Evolutionary conservation across 2,329 filamentous ascomycete genomes (phyloP).

Genomic region (Trichoderma polysporum): DNA sequence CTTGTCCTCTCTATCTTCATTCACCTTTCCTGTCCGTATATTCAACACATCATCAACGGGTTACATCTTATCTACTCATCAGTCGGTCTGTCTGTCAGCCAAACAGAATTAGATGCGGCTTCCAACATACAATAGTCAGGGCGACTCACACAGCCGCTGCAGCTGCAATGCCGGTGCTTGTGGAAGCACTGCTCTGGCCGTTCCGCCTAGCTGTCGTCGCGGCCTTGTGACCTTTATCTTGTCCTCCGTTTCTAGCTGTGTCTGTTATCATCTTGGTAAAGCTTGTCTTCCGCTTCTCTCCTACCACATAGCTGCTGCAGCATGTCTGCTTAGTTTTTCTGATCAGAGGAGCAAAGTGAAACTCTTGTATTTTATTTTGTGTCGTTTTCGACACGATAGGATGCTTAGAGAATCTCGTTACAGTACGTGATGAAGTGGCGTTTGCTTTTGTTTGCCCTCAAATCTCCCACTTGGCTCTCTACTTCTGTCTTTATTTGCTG

Average conservation of each 20-base stretch:
- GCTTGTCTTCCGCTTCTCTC: neutral
- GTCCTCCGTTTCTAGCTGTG: neutral
- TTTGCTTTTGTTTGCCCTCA: neutral
- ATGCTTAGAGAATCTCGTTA: neutral
- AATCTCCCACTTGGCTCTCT: neutral
- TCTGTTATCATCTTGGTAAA: neutral
- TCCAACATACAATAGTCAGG: neutral
- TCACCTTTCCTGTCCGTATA: neutral
- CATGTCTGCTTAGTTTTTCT: neutral
- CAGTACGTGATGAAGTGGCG: neutral
- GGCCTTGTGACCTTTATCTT: neutral
- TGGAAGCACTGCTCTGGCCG: neutral
- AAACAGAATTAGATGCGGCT: neutral
- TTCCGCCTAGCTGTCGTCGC: neutral
- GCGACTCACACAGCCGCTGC: neutral
- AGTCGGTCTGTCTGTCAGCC: neutral
- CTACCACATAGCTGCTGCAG: neutral
- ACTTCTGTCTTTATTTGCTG: neutral
- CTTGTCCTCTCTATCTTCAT: neutral
- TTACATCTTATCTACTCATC: too few relatives aligned
- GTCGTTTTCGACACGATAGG: neutral
- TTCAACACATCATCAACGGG: neutral
- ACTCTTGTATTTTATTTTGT: neutral
- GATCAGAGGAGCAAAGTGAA: neutral
- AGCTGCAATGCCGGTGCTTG: neutral